Conservation (phyloP, 345 rosid genomes). For the Eucalyptus virginea region DNA sequence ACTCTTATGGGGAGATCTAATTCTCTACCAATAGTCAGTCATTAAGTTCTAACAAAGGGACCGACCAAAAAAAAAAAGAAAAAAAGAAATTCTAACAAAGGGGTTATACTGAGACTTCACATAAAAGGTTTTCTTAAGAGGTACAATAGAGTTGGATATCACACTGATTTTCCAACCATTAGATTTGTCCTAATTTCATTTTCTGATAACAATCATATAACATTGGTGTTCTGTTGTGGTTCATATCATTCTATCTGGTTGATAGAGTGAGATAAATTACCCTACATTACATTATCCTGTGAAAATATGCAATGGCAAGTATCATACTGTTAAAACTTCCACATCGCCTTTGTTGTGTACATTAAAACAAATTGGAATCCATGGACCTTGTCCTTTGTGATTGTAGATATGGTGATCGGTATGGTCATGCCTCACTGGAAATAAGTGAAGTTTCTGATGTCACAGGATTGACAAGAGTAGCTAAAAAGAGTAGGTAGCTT, state of each 20-base stretch:
- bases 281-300: neutral
- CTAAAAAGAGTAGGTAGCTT: neutral
- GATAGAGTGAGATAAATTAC: neutral
- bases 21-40: neutral
- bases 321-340: neutral
- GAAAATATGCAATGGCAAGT: neutral
- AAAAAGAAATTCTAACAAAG: neutral
- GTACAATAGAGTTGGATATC: neutral
- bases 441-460: neutral
- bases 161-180: neutral
- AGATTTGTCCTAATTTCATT: neutral
- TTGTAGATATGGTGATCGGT: neutral
- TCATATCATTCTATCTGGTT: neutral
- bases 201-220: neutral
- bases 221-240: neutral
- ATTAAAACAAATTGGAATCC: neutral
- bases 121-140: neutral
- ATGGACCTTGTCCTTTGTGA: neutral
- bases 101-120: neutral
- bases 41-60: neutral
- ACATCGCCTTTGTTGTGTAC: neutral
- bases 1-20: neutral
- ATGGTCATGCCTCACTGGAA: neutral
- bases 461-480: neutral
- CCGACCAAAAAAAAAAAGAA: too few relatives aligned